Conservation (phyloP, 257 asterid genomes). For the Plectranthus barbatus region DNA sequence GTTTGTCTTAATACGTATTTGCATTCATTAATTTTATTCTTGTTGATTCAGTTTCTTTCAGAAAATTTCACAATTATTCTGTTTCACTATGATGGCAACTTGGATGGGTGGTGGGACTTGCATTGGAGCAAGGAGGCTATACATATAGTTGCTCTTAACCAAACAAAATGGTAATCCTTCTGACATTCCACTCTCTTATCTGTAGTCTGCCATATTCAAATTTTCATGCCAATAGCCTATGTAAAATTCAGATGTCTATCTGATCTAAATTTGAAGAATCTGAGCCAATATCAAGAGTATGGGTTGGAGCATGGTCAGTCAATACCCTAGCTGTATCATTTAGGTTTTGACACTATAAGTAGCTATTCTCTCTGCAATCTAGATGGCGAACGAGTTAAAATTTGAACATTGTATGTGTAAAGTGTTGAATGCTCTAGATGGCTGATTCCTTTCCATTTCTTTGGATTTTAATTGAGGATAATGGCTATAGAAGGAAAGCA, state of each 20-base stretch:
- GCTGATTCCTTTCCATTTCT: not conserved
- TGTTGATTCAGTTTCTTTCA: conserved; percentile 74
- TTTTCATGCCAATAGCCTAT: not conserved
- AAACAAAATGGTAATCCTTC: conserved; percentile 71
- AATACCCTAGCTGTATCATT: not conserved
- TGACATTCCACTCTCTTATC: not conserved
- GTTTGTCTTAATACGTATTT: not conserved
- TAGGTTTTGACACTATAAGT: no score
- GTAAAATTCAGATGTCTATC: not conserved
- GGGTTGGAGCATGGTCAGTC: not conserved
- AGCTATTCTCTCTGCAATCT: not conserved
- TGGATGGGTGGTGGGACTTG: conserved; percentile 85
- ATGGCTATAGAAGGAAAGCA: not conserved
- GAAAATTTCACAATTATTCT: conserved; percentile 72
- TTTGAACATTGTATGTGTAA: not conserved
- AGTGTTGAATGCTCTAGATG: not conserved
- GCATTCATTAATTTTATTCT: conserved; percentile 13
- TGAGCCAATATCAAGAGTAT: not conserved
- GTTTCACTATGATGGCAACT: conserved; percentile 83
- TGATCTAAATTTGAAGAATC: not conserved
- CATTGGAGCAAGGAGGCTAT: conserved; percentile 71
- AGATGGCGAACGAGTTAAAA: not conserved
- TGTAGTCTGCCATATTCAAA: not conserved
- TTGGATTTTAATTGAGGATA: not conserved
- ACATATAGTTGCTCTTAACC: conserved; percentile 76